Conservation (phyloP, 805 yeast genomes). For the Nakazawaea molendinolei region DNA sequence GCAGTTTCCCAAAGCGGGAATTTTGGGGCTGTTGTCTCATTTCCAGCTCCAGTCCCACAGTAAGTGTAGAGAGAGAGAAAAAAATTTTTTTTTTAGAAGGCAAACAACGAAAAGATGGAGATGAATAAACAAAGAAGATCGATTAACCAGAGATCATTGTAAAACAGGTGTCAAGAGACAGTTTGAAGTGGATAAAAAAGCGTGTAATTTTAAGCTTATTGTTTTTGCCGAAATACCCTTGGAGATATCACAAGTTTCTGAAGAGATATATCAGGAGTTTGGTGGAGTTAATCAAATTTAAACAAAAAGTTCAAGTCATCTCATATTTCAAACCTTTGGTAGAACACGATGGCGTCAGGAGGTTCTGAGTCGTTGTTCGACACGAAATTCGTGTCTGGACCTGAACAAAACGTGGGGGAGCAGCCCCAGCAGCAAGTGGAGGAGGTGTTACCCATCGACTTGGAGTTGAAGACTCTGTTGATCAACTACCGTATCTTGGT, state of each 20-base stretch:
- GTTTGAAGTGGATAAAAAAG: too few species aligned
- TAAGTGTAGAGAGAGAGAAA: too few species aligned
- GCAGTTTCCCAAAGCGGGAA: neutral
- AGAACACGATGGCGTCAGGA: slow-evolving; percentile 7
- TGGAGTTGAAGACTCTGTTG: slow-evolving; percentile 15
- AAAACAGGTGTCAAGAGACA: too few species aligned
- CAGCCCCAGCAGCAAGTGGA: slow-evolving; percentile 2
- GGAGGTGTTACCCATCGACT: slow-evolving; percentile 9
- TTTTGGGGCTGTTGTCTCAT: neutral
- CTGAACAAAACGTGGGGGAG: neutral
- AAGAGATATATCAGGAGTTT: too few species aligned
- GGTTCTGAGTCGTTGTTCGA: slow-evolving; percentile 28
- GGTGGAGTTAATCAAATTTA: neutral
- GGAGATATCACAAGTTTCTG: too few species aligned
- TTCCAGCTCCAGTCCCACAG: too few species aligned
- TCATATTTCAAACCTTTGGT: neutral
- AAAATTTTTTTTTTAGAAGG: neutral
- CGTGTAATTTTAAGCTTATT: too few species aligned
- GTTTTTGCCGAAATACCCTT: too few species aligned
- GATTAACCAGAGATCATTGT: too few species aligned
- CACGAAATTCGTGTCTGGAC: slow-evolving; percentile 19
- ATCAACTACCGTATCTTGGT: slow-evolving; percentile 53
- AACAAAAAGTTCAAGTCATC: neutral
- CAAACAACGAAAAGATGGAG: neutral
- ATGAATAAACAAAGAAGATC: too few species aligned